Evolutionary conservation across 1,284 basidiomycete genomes (phyloP), one percentile per base, ranked within the genome.

Genomic region (Moesziomyces sp.): DNA sequence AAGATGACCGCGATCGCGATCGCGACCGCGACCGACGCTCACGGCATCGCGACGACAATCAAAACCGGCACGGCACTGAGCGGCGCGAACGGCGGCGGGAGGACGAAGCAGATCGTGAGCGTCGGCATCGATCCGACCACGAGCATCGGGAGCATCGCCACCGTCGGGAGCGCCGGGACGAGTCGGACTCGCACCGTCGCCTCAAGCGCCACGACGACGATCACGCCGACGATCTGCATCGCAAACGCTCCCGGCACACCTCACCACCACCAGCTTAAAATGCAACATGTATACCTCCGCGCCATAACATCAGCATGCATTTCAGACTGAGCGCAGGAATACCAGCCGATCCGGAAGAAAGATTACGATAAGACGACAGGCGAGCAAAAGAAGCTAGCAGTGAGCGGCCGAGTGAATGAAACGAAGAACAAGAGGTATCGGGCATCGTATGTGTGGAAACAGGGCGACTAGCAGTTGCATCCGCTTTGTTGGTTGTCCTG

Each of bases 401-500:
- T 13, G n/a, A 9, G n/a, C 46, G 23, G 45, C 11, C 10, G 26
- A 28, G 26, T 28, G 34, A 3, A 21, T 18, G 11, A 14, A 14
- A 38, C n/a, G 30, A 65, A 56, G 57, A 54, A 66, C 21, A 55
- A 53, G 46, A 62, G 38, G 38, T 40, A 40, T 40, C 38, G 38
- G 14, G 14, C 38, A 40, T 18, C 3, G 38, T 42, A 19, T 9
- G 30, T 13, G 21, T 13, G 30, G 3, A 1, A 16, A 21, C 13
- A 18, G 9, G 0, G n/a, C 28, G 10, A 13, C 46, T 59, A 97
- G 86, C 94, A 97, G 85, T 90, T 93, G 89, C 95, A 97, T 56
- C 92, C 93, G 85, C 88, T 92, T 88, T 96, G 94, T 67, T 92
- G 90, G 84, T 88, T 92, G 85, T 97, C 94, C 66, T 92, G 90